Evolutionary conservation across 768 basidiomycete species (phyloP).

Genomic region (Lactarius pseudohatsudake): DNA sequence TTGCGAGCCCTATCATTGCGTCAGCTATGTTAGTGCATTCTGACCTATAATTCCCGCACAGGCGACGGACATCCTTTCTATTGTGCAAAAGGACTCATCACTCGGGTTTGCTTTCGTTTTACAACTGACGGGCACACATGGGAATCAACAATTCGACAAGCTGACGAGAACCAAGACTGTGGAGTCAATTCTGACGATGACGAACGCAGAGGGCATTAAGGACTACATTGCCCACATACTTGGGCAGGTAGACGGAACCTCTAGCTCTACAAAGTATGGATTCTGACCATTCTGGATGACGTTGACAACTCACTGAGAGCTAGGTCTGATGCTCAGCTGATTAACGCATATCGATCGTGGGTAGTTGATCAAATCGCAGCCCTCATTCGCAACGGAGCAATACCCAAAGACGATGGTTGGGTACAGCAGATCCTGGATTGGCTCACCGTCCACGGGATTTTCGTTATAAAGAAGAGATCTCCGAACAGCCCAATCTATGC

Average conservation of each 20-base stretch:
- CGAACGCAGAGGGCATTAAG: constrained; percentile 72
- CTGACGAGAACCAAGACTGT: constrained; percentile 92
- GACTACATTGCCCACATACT: constrained; percentile 75
- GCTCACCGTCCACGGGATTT: constrained; percentile 79
- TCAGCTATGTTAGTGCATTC: constrained; percentile 5
- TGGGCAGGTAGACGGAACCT: constrained; percentile 53
- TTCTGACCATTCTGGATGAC: neutral
- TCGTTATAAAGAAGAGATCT: constrained; percentile 69
- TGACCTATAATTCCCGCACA: constrained; percentile 33
- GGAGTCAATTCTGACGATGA: constrained; percentile 73
- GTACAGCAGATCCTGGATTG: constrained; percentile 75
- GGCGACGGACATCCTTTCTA: constrained; percentile 73
- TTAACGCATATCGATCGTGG: constrained; percentile 71
- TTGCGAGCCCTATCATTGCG: constrained; percentile 49
- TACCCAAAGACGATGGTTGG: constrained; percentile 82
- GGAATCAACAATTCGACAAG: constrained; percentile 86
- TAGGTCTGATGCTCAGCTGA: constrained; percentile 47
- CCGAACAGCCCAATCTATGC: constrained; percentile 58
- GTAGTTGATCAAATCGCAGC: constrained; percentile 80
- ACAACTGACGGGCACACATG: constrained; percentile 80
- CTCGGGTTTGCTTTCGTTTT: constrained; percentile 84
- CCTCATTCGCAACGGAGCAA: constrained; percentile 73
- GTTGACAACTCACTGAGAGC: constrained; percentile 13
- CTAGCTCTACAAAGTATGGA: constrained; percentile 45
- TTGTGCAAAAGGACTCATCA: constrained; percentile 72